Conservation (phyloP, 805 yeast genomes). For the Ogataea neopini region DNA sequence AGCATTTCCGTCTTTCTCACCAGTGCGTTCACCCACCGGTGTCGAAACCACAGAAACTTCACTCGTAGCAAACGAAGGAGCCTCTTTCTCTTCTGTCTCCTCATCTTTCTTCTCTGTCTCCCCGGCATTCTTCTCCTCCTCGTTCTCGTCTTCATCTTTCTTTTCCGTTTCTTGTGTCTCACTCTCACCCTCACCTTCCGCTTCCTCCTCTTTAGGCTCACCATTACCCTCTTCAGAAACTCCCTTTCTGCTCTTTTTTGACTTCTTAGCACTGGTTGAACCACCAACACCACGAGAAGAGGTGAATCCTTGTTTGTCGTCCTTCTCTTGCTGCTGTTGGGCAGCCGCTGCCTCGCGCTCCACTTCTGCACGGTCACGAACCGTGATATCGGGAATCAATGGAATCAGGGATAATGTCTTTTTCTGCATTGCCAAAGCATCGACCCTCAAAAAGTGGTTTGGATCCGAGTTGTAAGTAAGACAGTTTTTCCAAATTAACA, state of each 20-base stretch:
- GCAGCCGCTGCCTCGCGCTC: slow-evolving; percentile 62
- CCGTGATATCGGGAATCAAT: slow-evolving; percentile 82
- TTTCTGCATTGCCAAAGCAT: slow-evolving; percentile 95
- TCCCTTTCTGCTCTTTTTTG: slow-evolving; percentile 43
- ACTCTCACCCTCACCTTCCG: not conserved
- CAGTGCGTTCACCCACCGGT: not conserved
- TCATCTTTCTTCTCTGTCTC: not conserved
- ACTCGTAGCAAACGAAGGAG: not conserved
- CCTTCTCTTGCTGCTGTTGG: slow-evolving; percentile 40
- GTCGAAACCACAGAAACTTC: not conserved
- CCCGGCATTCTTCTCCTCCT: not conserved
- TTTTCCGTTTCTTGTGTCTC: not conserved
- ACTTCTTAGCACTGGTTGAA: slow-evolving; percentile 32
- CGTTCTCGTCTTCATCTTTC: not conserved
- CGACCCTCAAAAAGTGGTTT: slow-evolving; percentile 82
- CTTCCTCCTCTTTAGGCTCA: slow-evolving; percentile 7
- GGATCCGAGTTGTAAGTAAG: slow-evolving; percentile 93
- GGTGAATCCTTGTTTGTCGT: slow-evolving; percentile 32
- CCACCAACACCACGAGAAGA: slow-evolving; percentile 37
- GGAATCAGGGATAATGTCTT: slow-evolving; percentile 76
- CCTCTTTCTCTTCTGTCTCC: not conserved
- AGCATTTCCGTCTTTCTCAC: slow-evolving; percentile 14
- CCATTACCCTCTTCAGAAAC: slow-evolving; percentile 17
- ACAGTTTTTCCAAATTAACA: slow-evolving; percentile 95
- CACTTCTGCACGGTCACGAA: slow-evolving; percentile 70